phyloP scores from a whole-genome alignment of 192 early-diverging fungal genomes.

The Thoreauomyces humboldtii region DNA sequence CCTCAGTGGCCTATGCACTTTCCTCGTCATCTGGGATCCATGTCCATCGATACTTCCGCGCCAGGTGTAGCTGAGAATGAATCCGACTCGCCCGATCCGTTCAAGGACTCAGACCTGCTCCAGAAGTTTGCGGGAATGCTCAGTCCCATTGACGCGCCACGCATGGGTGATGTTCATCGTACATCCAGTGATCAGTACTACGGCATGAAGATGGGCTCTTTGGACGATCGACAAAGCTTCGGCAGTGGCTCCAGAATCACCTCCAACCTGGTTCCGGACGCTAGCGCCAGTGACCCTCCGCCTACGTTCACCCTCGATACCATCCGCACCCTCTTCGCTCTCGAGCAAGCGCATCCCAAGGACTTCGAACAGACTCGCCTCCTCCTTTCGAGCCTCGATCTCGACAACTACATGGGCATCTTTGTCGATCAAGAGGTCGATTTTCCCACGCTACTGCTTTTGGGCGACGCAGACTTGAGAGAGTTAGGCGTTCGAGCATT shows the following conservation, averaged over 20 bases:
- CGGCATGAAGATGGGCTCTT: slow-evolving; percentile 13
- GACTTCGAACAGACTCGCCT: slow-evolving; percentile 24
- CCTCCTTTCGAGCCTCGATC: slow-evolving; percentile 41
- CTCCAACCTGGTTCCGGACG: slow-evolving; percentile 23
- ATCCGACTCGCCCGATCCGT: slow-evolving; percentile 12
- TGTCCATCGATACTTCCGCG: slow-evolving; percentile 14
- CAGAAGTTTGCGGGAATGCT: slow-evolving; percentile 32
- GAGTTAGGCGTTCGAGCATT: slow-evolving; percentile 51
- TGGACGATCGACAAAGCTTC: neutral
- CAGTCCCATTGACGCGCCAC: slow-evolving; percentile 21
- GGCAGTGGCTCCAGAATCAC: neutral
- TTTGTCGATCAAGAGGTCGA: slow-evolving; percentile 55
- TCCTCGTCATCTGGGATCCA: neutral
- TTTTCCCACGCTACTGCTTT: slow-evolving; percentile 41
- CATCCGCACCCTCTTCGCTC: slow-evolving; percentile 27
- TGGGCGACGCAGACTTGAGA: slow-evolving; percentile 47
- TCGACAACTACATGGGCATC: slow-evolving; percentile 33
- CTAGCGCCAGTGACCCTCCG: neutral
- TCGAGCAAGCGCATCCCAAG: slow-evolving; percentile 31
- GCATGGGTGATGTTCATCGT: neutral
- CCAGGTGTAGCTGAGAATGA: slow-evolving; percentile 7
- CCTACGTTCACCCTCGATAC: slow-evolving; percentile 25
- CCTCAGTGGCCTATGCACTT: neutral
- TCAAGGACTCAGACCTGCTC: slow-evolving; percentile 19
- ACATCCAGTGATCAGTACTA: slow-evolving; percentile 24